Evolutionary conservation across 139 green algal genomes (phyloP).

Genomic region (Chlorokybus atmophyticus): DNA sequence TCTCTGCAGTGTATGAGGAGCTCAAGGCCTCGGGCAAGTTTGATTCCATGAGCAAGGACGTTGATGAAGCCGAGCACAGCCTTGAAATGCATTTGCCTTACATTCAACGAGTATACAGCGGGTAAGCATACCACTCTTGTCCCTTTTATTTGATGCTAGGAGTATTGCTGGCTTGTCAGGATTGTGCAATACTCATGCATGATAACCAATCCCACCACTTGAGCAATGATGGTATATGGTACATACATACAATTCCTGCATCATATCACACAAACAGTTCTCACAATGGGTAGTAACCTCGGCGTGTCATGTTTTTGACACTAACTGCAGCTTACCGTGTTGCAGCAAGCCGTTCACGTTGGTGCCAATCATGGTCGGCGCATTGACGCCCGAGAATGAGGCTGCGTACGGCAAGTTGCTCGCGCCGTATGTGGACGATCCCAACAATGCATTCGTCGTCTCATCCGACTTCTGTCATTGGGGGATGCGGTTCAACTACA

Average conservation of each 20-base stretch:
- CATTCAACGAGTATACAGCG: constrained; percentile 41
- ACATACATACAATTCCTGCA: too few relatives aligned
- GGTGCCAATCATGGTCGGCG: constrained; percentile 89
- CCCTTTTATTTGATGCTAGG: too few relatives aligned
- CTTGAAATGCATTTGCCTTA: constrained; percentile 91
- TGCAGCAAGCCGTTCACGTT: constrained; percentile 44
- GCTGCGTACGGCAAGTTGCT: constrained; percentile 66
- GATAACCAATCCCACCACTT: too few relatives aligned
- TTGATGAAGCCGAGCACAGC: constrained; percentile 89
- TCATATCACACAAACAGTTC: too few relatives aligned
- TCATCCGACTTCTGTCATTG: constrained; percentile 95
- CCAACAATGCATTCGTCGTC: constrained; percentile 76
- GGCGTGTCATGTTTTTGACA: too few relatives aligned
- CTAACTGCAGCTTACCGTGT: too few relatives aligned
- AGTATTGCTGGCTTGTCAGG: too few relatives aligned
- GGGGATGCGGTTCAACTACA: constrained; percentile 68
- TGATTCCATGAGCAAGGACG: constrained; percentile 47
- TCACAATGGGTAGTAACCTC: too few relatives aligned
- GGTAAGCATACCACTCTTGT: too few relatives aligned
- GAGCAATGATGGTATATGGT: too few relatives aligned
- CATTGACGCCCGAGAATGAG: constrained; percentile 58
- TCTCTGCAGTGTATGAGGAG: constrained; percentile 41
- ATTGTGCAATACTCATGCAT: too few relatives aligned
- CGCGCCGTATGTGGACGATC: constrained; percentile 62
- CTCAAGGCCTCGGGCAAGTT: constrained; percentile 64